These are phyloP conservation scores for Aspergillus baeticus DNA, from an alignment of 495 filamentous ascomycete species.

Conservation along the genomic window DNA sequence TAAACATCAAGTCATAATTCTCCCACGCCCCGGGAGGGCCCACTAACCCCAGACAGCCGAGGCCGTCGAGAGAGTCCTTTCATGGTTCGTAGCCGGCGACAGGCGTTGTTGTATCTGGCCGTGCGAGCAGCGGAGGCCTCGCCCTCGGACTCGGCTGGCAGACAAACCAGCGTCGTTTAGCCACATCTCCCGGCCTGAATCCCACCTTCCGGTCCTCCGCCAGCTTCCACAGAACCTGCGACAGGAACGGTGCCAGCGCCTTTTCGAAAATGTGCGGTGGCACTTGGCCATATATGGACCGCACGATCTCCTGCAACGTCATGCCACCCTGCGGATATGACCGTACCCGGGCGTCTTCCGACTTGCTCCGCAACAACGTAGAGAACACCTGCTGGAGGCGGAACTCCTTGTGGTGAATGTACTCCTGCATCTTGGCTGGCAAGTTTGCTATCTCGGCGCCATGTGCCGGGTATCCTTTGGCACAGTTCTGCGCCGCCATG, in stretches of 20 bases:
- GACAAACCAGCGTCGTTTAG: not conserved
- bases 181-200: not conserved
- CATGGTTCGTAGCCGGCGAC: too few relatives aligned
- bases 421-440: not conserved
- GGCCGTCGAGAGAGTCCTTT: too few relatives aligned
- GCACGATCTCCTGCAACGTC: not conserved
- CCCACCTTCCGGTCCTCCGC: not conserved
- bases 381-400: not conserved
- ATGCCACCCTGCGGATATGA: not conserved
- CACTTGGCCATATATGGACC: not conserved
- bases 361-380: not conserved
- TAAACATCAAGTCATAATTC: too few relatives aligned
- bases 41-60: too few relatives aligned
- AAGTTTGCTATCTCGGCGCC: not conserved
- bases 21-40: too few relatives aligned
- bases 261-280: not conserved
- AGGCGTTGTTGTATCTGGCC: too few relatives aligned
- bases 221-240: slow-evolving; percentile 1
- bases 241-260: not conserved
- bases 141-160: too few relatives aligned
- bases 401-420: not conserved
- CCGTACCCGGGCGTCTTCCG: not conserved
- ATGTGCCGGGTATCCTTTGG: slow-evolving; percentile 9
- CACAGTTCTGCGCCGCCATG: not conserved
- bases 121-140: too few relatives aligned